Conservation (phyloP, 2,329 filamentous ascomycete species). For the Xylogone sp. region DNA sequence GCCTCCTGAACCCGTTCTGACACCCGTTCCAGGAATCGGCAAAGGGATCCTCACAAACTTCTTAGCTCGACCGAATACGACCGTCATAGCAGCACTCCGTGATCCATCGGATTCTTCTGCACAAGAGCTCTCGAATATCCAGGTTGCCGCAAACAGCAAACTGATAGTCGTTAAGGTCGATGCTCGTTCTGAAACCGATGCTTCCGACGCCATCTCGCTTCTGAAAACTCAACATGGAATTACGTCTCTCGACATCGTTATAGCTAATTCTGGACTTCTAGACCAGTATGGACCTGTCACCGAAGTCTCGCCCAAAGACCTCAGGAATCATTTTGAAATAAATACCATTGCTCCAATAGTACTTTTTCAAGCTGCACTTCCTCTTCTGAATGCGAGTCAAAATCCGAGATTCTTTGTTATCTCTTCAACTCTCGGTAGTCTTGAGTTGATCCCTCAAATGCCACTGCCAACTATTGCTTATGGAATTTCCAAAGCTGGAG, state of each 20-base stretch:
- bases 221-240: constrained; percentile 32
- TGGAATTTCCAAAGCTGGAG: constrained; percentile 34
- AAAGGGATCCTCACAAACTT: constrained; percentile 28
- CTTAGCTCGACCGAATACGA: constrained; percentile 32
- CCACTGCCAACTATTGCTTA: constrained; percentile 30
- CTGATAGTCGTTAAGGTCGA: constrained; percentile 43
- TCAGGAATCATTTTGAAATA: constrained; percentile 34
- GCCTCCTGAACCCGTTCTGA: neutral
- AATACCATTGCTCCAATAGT: constrained; percentile 39
- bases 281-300: constrained; percentile 26
- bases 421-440: constrained; percentile 20
- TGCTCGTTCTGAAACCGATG: constrained; percentile 29
- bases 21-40: constrained; percentile 19
- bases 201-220: constrained; percentile 29
- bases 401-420: constrained; percentile 35
- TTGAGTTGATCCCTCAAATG: constrained; percentile 5
- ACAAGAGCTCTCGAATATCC: constrained; percentile 22
- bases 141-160: constrained; percentile 19
- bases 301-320: constrained; percentile 29
- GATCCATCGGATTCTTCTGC: constrained; percentile 20
- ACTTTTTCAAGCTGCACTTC: constrained; percentile 40
- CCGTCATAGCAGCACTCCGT: constrained; percentile 35
- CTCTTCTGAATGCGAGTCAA: constrained; percentile 32
- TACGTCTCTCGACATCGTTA: constrained; percentile 41
- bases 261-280: constrained; percentile 46